Base-by-base conservation (phyloP, 192 early-diverging fungal genomes). In the Coemansia sp. region DNA sequence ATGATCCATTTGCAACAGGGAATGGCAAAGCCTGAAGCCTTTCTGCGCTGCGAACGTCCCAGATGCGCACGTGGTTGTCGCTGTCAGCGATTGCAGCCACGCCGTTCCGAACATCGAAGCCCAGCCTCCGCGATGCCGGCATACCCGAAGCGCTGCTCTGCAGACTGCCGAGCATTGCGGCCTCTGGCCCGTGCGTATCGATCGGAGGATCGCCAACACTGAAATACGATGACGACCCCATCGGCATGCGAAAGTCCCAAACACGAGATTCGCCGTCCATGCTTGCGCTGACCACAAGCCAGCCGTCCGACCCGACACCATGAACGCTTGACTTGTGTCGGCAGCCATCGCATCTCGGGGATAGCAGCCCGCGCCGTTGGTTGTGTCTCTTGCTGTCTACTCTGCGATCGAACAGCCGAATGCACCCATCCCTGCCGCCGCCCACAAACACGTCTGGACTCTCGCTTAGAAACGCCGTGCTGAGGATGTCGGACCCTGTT, bases 231-330 rank as follows among this genome's bases (percentile, higher is more conserved):
- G 25, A 25, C 25, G 25, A 25, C 22, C 25, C 49, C 3, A n/a
- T 38, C 6, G 59, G 51, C 79, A 76, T 81, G 5, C 79, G 73
- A 8, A 76, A 20, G 54, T 81, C 79, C 74, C 74, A 81, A 43
- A 69, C 60, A 38, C 55, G 46, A 40, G 75, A 70, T 7, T 39
- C 49, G 14, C 74, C 64, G 39, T 81, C 74, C 74, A 75, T 76
- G 59, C 79, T 71, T 1, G 73, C 64, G 44, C 70, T 75, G 41
- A 48, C 70, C 42, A 81, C 32, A 49, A 57, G 54, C 59, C 72
- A 64, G 6, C 64, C 64, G 12, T 81, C 73, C 9, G 57, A 25
- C 37, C 69, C 63, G 11, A 81, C 5, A 8, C 69, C 79, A 43
- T 81, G 72, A 1, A 81, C 61, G 41, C 67, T 63, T 13, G 67